phyloP scores from a whole-genome alignment of 768 basidiomycete species.

The Xanthoconium purpureum region DNA sequence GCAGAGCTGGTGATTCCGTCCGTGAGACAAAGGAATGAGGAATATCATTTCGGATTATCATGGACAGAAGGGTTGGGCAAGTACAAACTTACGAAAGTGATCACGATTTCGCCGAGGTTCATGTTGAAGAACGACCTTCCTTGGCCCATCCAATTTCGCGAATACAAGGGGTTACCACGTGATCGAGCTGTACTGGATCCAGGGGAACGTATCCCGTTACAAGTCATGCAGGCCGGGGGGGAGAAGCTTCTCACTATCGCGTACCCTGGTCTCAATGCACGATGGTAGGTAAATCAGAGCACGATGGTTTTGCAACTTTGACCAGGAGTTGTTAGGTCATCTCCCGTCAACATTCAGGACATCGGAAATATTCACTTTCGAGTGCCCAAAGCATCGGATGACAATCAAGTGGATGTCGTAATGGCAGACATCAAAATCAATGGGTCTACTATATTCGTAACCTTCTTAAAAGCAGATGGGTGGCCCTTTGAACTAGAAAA shows the following conservation, averaged over 20 bases:
- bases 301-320: neutral
- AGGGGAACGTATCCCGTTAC: constrained; percentile 66
- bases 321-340: constrained; percentile 57
- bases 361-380: constrained; percentile 83
- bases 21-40: constrained; percentile 56
- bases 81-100: constrained; percentile 93
- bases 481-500: constrained; percentile 96
- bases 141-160: constrained; percentile 73
- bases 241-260: constrained; percentile 82
- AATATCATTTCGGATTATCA: constrained; percentile 81
- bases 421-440: constrained; percentile 78
- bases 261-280: constrained; percentile 77
- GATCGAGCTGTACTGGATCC: constrained; percentile 62
- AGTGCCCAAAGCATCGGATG: constrained; percentile 42
- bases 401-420: constrained; percentile 51
- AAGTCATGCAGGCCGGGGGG: constrained; percentile 59
- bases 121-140: constrained; percentile 78
- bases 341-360: constrained; percentile 88
- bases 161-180: constrained; percentile 70
- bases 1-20: constrained; percentile 73
- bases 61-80: constrained; percentile 95
- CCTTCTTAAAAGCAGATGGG: constrained; percentile 55
- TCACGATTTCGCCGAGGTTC: constrained; percentile 89
- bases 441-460: constrained; percentile 87
- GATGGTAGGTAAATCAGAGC: constrained; percentile 57